Base-by-base conservation (phyloP, 108 stramenopile genomes). In the Nitzschia sp. region DNA sequence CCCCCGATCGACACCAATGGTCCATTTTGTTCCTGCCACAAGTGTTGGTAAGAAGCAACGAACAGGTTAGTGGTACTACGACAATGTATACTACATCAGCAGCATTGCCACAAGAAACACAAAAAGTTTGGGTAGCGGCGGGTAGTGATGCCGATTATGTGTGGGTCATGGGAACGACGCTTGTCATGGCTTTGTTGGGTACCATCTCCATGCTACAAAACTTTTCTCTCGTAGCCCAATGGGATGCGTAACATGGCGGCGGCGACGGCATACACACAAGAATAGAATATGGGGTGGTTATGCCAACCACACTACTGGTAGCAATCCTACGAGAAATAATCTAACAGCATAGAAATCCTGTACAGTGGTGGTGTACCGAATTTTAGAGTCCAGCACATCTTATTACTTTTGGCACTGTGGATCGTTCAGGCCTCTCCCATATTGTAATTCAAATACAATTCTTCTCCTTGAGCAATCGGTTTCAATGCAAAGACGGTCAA, bases 121-220 rank as follows among this genome's bases (percentile, higher is more conserved):
- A 48, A 48, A 48, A 15, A 6, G 42, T 74, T 20, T 54, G 26
- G 66, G 66, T 74, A 29, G 66, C 73, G 0, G 66, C 73, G n/a
- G 73, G 73, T 15, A 60, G 21, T 40, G 65, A 62, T 34, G 25
- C 53, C 8, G 73, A 74, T 40, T 38, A 54, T 50, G 51, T 53
- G 17, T 43, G 41, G 26, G 65, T 74, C 29, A 67, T 74, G 73
- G 51, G 58, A 51, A 51, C 20, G n/a, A 74, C 73, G 8, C 42
- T 74, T n/a, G 12, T 22, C 25, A 20, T 51, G 14, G 63, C 66
- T 20, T 67, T 53, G 48, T 12, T 67, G 40, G 73, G 73, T 6
- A 63, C 67, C 17, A 19, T 39, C 7, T 38, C 22, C 6, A 74
- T 74, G 66, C 26, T 74, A 48, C 51, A 51, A 20, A 66, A 67